Evolutionary conservation across 495 filamentous ascomycete species (phyloP), one percentile per base, ranked within the genome.

Genomic region (Lineolata rhizophorae): DNA sequence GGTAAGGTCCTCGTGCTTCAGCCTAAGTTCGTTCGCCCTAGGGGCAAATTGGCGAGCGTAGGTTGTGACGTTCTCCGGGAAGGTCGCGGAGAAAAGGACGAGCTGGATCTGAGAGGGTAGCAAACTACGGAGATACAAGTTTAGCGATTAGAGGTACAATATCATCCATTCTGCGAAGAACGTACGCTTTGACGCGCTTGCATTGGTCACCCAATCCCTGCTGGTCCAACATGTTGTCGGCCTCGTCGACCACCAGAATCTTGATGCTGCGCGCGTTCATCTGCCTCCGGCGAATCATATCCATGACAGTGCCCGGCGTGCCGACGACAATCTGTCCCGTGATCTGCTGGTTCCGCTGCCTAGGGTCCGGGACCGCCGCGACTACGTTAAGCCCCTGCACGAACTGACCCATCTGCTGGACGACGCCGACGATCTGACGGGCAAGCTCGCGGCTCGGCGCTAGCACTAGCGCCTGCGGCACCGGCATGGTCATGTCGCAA

Each of bases 131-230:
- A n/a, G n/a, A n/a, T n/a, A n/a, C n/a, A n/a, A n/a, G n/a, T n/a
- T n/a, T n/a, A n/a, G n/a, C n/a, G 22, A 6, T 25, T 6, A 6
- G 22, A 25, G 22, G 22, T n/a, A 25, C 22, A n/a, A n/a, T 25
- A 25, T 6, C 6, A 25, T n/a, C 22, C n/a, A 25, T 25, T 6
- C 22, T n/a, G 6, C n/a, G 6, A 25, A n/a, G 1, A 17, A 62
- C 78, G 49, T 51, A 84, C 83, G 46, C 46, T 57, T 83, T 91
- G 37, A 91, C 79, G 38, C 85, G 74, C 33, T 79, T 62, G 49
- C 83, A 94, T 56, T 95, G 87, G 36, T 94, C 90, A 34, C 84
- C 84, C 32, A 99, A 54, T 18, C 90, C 90, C 54, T 92, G 80
- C 53, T 79, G 72, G 41, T 95, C 90, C 3, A 80, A 59, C 84